Evolutionary conservation across 257 asterid species (phyloP), one percentile per base, ranked within the genome.

Genomic region (Thymus mandschuricus): DNA sequence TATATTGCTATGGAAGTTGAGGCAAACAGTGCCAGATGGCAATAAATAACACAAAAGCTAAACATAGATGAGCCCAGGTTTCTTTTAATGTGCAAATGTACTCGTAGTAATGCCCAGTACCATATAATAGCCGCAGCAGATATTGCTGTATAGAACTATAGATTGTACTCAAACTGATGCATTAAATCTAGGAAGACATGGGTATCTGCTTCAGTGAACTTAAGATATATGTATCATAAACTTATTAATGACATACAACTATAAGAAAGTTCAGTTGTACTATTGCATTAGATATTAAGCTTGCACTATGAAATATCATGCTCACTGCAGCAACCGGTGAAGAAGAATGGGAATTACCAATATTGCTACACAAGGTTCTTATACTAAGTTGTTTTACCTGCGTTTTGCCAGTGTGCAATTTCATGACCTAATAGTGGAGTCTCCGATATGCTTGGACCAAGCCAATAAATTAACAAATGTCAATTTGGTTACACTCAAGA

Each of bases 81-180:
- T 34, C 49, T 30, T 4, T 49, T 10, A 29, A 15, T 51, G 15
- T 33, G 15, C 44, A 31, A 66, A 66, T 66, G 41, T 31, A 46
- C 9, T 2, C 5, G 8, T 65, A 15, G 48, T 5, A 21, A 50
- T 33, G 33, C 38, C 62, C 21, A 9, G 21, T 2, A 49, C 27
- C 38, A n/a, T 61, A 66, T 50, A 34, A 60, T 34, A 66, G n/a
- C 49, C 48, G 48, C 70, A 66, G 3, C 31, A 64, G 13, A 66
- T 48, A 51, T 33, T 49, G 60, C 49, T n/a, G 21, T 66, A 48
- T 21, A 21, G 21, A 12, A 43, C 15, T 9, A 3, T 46, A 30
- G 33, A 33, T 13, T 31, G 4, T 50, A 21, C 33, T 49, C n/a
- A 33, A 15, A 66, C 59, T 66, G 60, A 49, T 13, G 60, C 71